These are phyloP conservation scores for Sporothrix variecibatus DNA, from an alignment of 2,329 filamentous ascomycete species.

Conservation along the genomic window DNA sequence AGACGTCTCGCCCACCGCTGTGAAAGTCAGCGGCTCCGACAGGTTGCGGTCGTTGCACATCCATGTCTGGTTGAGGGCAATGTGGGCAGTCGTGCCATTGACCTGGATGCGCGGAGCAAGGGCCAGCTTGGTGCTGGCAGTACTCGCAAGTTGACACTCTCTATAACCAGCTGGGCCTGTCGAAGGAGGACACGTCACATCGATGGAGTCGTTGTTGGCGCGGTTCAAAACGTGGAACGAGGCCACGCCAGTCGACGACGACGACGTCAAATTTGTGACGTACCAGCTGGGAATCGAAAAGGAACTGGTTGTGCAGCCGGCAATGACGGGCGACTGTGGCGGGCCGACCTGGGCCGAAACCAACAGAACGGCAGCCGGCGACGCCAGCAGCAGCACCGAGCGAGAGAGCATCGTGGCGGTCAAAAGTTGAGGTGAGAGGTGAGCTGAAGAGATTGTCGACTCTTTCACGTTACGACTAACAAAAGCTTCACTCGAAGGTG, in stretches of 20 bases:
- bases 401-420: neutral
- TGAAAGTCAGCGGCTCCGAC: neutral
- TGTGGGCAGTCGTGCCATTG: neutral
- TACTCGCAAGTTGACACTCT: neutral
- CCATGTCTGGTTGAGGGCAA: conserved; percentile 3
- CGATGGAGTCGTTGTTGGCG: neutral
- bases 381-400: conserved; percentile 6
- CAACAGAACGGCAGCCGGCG: neutral
- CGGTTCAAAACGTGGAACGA: conserved; percentile 2
- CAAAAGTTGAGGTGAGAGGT: neutral
- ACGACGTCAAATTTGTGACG: neutral
- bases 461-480: neutral
- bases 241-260: neutral
- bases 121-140: neutral
- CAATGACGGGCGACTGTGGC: neutral
- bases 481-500: neutral
- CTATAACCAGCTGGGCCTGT: neutral
- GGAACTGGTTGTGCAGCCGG: neutral
- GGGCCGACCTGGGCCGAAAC: neutral
- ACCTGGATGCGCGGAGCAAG: neutral
- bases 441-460: neutral
- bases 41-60: conserved; percentile 8
- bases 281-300: conserved; percentile 11
- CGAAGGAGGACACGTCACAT: neutral
- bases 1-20: neutral